A percentile compares a stretch with the other conserved stretches of the same genome.
phyloP scores from a whole-genome alignment of 805 yeast genomes.

The Saturnispora bothae region DNA sequence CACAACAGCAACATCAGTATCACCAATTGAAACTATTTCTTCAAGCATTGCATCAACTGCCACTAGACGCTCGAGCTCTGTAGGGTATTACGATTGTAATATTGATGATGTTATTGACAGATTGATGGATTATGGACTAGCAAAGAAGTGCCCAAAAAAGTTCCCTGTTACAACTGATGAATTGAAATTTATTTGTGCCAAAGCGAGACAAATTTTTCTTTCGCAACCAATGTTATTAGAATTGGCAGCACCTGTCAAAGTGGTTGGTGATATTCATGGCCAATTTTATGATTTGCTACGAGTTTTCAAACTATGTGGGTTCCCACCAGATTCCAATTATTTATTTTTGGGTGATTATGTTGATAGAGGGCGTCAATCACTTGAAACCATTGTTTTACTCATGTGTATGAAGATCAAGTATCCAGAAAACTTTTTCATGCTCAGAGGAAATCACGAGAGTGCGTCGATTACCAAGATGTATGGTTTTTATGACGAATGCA shows the following conservation, averaged over 20 bases:
- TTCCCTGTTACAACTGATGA: conserved; percentile 44
- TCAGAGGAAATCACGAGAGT: conserved; percentile 50
- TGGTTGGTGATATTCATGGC: conserved; percentile 79
- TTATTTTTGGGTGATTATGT: conserved; percentile 51
- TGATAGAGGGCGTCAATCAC: conserved; percentile 47
- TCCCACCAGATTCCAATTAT: conserved; percentile 47
- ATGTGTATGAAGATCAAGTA: conserved; percentile 46
- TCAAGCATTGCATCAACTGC: neutral
- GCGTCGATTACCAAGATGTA: conserved; percentile 51
- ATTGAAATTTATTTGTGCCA: conserved; percentile 45
- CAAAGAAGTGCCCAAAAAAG: conserved; percentile 33
- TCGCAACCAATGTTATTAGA: conserved; percentile 56
- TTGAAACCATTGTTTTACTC: conserved; percentile 43
- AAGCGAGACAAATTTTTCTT: conserved; percentile 49
- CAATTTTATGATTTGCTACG: conserved; percentile 45
- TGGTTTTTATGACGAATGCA: conserved; percentile 54
- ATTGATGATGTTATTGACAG: conserved; percentile 55
- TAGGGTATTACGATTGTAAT: conserved; percentile 27
- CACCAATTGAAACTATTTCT: neutral
- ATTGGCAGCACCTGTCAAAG: conserved; percentile 68
- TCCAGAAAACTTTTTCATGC: conserved; percentile 51
- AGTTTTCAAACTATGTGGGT: conserved; percentile 48
- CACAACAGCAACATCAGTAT: neutral
- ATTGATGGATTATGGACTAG: conserved; percentile 41
- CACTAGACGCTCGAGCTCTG: neutral